A percentile compares a stretch with the other conserved stretches of the same genome.
Conservation (phyloP, 2,329 filamentous ascomycete species). For the Clonostachys byssicola region DNA sequence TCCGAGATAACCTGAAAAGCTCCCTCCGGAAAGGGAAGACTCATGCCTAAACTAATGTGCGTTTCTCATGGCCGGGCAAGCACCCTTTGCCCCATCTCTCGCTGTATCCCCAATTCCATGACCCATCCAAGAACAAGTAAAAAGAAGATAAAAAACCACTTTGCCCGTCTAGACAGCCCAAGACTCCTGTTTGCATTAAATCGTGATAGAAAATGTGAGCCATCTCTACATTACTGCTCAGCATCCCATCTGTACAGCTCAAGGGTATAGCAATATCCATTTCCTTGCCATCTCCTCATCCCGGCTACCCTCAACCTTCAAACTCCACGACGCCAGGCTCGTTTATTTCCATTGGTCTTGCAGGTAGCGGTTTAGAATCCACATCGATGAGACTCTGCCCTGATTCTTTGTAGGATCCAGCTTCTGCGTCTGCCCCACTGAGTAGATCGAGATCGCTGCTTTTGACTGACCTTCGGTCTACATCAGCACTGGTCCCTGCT, state of each 20-base stretch:
- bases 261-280: no score
- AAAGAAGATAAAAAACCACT: not conserved
- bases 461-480: slow-evolving; percentile 59
- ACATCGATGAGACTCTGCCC: slow-evolving; percentile 27
- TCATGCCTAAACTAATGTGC: no score
- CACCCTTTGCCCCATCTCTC: no score
- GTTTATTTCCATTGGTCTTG: slow-evolving; percentile 17
- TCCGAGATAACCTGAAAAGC: no score
- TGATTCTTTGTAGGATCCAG: slow-evolving; percentile 38
- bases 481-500: slow-evolving; percentile 41
- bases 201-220: not conserved
- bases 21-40: no score
- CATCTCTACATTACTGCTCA: no score
- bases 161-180: not conserved
- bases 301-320: slow-evolving; percentile 17
- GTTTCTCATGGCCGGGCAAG: no score
- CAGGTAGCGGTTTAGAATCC: slow-evolving; percentile 6
- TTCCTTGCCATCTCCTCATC: no score
- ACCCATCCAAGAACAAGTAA: no score
- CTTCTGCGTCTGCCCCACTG: slow-evolving; percentile 70
- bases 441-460: slow-evolving; percentile 67
- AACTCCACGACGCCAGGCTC: slow-evolving; percentile 35
- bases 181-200: not conserved
- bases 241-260: no score
- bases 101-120: no score